These are phyloP conservation scores for Volvox africanus DNA, from an alignment of 139 green algal species.

Conservation along the genomic window DNA sequence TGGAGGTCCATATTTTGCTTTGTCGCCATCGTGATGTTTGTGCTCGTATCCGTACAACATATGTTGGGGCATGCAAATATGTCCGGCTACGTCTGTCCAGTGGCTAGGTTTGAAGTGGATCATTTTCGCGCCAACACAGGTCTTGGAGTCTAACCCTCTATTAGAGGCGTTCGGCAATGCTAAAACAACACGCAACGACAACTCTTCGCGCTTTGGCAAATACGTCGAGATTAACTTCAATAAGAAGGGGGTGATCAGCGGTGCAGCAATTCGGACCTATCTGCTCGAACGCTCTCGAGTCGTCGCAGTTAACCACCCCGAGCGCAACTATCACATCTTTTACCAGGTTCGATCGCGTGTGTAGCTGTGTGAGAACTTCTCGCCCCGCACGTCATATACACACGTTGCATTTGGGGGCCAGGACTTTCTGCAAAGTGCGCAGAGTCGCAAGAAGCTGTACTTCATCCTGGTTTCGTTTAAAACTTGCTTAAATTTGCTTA, in stretches of 20 bases:
- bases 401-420: too few species aligned
- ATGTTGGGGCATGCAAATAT: too few species aligned
- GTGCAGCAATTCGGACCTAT: conserved; percentile 96
- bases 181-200: conserved; percentile 98
- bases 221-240: conserved; percentile 99
- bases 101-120: too few species aligned
- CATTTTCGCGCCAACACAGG: conserved; percentile 56
- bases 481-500: too few species aligned
- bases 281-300: conserved; percentile 97
- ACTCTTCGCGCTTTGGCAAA: conserved; percentile 98
- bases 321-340: conserved; percentile 99
- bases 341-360: conserved; percentile 88
- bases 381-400: too few species aligned
- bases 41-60: too few species aligned
- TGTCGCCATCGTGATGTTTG: too few species aligned
- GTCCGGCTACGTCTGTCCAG: too few species aligned
- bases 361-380: background rate
- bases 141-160: conserved; percentile 97
- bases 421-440: too few species aligned
- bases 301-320: conserved; percentile 92
- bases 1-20: too few species aligned
- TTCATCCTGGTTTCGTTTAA: background rate
- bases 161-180: conserved; percentile 99
- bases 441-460: background rate
- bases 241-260: conserved; percentile 83